Base-by-base conservation (phyloP, 371 early-diverging fungal species). In the Ecytonucleospora hepatopenaei region DNA sequence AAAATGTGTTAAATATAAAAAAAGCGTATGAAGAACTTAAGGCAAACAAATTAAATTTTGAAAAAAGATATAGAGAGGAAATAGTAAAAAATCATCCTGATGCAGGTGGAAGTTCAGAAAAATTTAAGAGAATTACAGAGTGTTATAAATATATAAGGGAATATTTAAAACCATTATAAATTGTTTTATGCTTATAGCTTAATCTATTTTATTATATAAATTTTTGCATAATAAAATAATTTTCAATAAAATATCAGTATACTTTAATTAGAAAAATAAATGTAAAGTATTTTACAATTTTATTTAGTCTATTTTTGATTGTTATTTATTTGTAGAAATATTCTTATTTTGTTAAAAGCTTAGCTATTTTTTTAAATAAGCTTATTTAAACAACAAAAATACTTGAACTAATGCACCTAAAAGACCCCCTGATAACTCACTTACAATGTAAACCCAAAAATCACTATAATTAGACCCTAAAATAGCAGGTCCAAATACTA, bases 391-490 rank as follows among this genome's bases (percentile, higher is more conserved):
- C n/a, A 80, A 59, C 17, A 80, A 35, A 33, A 74, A 59, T 8
- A 72, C 68, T 56, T 81, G 78, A 8, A 80, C 55, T 17, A 67
- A 54, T 26, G 81, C 86, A 27, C 86, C 86, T 34, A 79, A 65
- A 1, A 81, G 79, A 16, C 85, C 86, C 16, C 86, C 86, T 3
- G 78, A 59, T 57, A 84, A 84, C 67, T 86, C 85, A 16, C 77
- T 85, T 27, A 83, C 63, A 82, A 83, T 83, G 69, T 80, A 82
- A 3, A 68, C 58, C 86, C 86, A 86, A 67, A 80, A 78, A 76
- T 84, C 55, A 26, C 26, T 57, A 81, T 83, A 86, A 51, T 77
- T 73, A 21, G 83, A 82, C 26, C 84, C 73, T 27, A 84, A 65
- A 12, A 86, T 56, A 16, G 83, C 82, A 21, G 82, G 83, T 27